Evolutionary conservation across 2,329 filamentous ascomycete species (phyloP).

Genomic region (Monilinia fructicola): DNA sequence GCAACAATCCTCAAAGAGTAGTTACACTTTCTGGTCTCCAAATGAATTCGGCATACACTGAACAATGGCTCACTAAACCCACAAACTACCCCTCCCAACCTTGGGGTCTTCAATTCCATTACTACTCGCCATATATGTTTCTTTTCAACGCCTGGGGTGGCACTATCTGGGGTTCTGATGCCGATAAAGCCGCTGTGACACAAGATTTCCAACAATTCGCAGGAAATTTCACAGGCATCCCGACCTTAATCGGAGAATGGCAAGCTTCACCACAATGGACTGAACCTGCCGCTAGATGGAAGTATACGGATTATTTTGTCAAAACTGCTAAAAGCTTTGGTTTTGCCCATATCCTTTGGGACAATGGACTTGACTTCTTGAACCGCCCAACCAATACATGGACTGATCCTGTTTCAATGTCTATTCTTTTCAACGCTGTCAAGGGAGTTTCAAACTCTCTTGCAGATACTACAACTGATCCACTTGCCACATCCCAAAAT

Average conservation of each 20-base stretch:
- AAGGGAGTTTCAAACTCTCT: conserved; percentile 50
- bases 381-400: conserved; percentile 50
- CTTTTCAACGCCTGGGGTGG: conserved; percentile 55
- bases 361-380: conserved; percentile 57
- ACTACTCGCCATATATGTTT: conserved; percentile 57
- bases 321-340: conserved; percentile 50
- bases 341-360: conserved; percentile 56
- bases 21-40: conserved; percentile 55
- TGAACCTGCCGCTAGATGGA: conserved; percentile 57
- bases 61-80: conserved; percentile 53
- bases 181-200: conserved; percentile 51
- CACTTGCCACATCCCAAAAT: conserved; percentile 46
- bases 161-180: conserved; percentile 57
- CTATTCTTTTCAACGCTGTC: conserved; percentile 49
- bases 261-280: conserved; percentile 50
- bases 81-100: conserved; percentile 51
- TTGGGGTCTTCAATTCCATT: conserved; percentile 62
- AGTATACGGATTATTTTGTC: conserved; percentile 56
- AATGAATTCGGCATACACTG: conserved; percentile 54
- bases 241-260: conserved; percentile 59
- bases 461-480: conserved; percentile 53
- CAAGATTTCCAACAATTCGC: conserved; percentile 52
- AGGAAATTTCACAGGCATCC: conserved; percentile 55
- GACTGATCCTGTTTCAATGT: conserved; percentile 51
- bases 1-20: conserved; percentile 55